Evolutionary conservation across 345 rosid species (phyloP), one percentile per base, ranked within the genome.

Genomic region (Rhodomyrtus tomentosa): DNA sequence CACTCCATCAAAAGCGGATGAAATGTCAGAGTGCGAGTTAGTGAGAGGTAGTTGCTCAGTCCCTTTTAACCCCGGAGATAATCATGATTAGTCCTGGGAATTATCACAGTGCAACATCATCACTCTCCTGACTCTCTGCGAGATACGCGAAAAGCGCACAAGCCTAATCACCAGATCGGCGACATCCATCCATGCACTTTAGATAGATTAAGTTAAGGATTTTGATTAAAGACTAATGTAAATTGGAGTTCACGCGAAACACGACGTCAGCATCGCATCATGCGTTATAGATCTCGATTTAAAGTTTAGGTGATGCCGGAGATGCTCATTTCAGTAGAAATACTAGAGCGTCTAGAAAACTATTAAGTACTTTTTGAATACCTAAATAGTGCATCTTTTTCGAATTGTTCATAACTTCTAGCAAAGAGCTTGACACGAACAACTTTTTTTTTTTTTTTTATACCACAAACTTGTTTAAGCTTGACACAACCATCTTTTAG

Each of bases 1-100:
- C 45, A 9, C 38, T 20, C 79, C 79, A 68, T 68, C 79, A 68
- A 68, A 68, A 36, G 79, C 45, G 45, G 79, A 68, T 68, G 82
- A 80, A 51, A 80, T 49, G 83, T 48, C 55, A 81, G 81, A 89
- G 88, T 72, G 89, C 87, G 80, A 86, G 88, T 87, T 82, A 87
- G 85, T 89, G 84, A 84, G 84, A 86, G 87, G 95, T 93, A 89
- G 98, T 93, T 95, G 93, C 87, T 83, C 91, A 84, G 89, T 95
- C 98, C 90, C 92, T 93, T 92, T 88, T 89, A 86, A 90, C 89
- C 89, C 91, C 87, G 83, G 53, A 51, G 79, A 36, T 68, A 89
- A 81, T 83, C 92, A 95, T 94, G 92, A 93, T 92, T 91, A 92
- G 88, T 53, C 85, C 85, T 88, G 50, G 90, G 91, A 91, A 87